A percentile compares a stretch with the other conserved stretches of the same genome.
These are phyloP conservation scores for Grifola frondosa DNA, from an alignment of 1,284 basidiomycete genomes.

Conservation along the genomic window DNA sequence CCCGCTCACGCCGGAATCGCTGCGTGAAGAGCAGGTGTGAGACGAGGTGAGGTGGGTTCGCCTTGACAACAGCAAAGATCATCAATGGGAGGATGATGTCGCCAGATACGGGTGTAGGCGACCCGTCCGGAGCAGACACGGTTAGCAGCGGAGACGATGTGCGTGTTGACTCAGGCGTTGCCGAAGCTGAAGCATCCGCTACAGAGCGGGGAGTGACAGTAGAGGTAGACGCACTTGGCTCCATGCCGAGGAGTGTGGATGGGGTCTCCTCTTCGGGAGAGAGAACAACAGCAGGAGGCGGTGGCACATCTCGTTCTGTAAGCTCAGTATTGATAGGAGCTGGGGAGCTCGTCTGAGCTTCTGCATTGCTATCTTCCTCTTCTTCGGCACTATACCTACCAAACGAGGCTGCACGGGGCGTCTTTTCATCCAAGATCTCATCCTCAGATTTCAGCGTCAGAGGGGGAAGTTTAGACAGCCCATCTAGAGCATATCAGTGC, in stretches of 20 bases:
- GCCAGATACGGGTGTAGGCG: slow-evolving; percentile 56
- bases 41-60: slow-evolving; percentile 82
- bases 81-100: slow-evolving; percentile 86
- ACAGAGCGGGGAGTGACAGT: too few relatives aligned
- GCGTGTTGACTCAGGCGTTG: slow-evolving; percentile 10
- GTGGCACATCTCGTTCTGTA: slow-evolving; percentile 9
- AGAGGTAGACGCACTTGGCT: too few relatives aligned
- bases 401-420: slow-evolving; percentile 34
- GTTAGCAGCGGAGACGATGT: slow-evolving; percentile 25
- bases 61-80: slow-evolving; percentile 88
- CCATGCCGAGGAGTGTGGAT: too few relatives aligned
- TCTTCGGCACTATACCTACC: slow-evolving; percentile 20
- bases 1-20: slow-evolving; percentile 73
- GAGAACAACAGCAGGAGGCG: slow-evolving; percentile 30
- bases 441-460: slow-evolving; percentile 63
- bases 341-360: slow-evolving; percentile 9
- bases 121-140: slow-evolving; percentile 30
- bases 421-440: slow-evolving; percentile 39
- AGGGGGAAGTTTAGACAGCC: slow-evolving; percentile 64
- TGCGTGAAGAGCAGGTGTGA: slow-evolving; percentile 88
- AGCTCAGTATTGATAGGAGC: not conserved
- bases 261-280: slow-evolving; percentile 24
- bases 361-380: slow-evolving; percentile 17
- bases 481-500: slow-evolving; percentile 44
- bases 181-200: too few relatives aligned